These are phyloP conservation scores for Penicillium italicum DNA, from an alignment of 2,329 filamentous ascomycete species.

Conservation along the genomic window DNA sequence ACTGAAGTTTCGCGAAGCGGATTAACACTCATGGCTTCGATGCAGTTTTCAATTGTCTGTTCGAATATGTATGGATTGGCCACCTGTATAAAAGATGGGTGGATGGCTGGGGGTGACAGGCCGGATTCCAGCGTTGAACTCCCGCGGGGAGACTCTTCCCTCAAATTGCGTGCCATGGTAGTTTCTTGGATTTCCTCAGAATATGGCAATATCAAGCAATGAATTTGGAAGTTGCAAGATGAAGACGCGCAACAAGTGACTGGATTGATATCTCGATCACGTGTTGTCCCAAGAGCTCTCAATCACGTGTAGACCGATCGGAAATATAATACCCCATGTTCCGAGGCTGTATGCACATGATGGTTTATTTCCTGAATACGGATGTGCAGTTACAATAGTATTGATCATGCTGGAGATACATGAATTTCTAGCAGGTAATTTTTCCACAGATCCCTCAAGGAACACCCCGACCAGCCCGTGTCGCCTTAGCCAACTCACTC, in stretches of 20 bases:
- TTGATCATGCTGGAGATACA: not conserved
- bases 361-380: not conserved
- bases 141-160: constrained; percentile 14
- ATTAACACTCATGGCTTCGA: constrained; percentile 66
- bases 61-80: constrained; percentile 78
- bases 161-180: constrained; percentile 24
- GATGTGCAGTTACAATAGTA: not conserved
- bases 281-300: not conserved
- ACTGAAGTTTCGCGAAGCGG: constrained; percentile 75
- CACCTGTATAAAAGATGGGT: constrained; percentile 62
- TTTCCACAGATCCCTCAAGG: constrained; percentile 46
- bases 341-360: not conserved
- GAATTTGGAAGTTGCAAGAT: constrained; percentile 1
- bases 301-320: not conserved
- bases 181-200: not conserved
- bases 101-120: constrained; percentile 45
- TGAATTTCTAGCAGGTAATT: not conserved
- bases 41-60: constrained; percentile 69
- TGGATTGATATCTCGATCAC: constrained; percentile 14
- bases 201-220: not conserved
- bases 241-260: not conserved
- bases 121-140: constrained; percentile 10
- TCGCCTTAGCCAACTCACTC: constrained; percentile 60
- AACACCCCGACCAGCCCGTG: constrained; percentile 59
- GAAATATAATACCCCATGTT: not conserved